phyloP scores from a whole-genome alignment of 129 eudicot species.

The Dittrichia graveolens region DNA sequence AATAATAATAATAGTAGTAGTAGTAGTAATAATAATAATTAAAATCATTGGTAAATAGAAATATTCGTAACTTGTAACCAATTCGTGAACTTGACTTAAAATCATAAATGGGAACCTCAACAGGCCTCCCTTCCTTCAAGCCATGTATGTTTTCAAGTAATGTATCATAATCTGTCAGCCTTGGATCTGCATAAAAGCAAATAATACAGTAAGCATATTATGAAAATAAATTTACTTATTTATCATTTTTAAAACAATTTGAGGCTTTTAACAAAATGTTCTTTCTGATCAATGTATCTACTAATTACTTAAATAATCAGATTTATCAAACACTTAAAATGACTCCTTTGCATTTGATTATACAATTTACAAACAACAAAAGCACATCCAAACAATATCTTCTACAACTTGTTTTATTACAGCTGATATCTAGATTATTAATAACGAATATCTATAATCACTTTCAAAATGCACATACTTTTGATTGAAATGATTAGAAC shows the following conservation, averaged over 20 bases:
- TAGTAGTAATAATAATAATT: neutral
- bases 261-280: neutral
- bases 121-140: constrained; percentile 77
- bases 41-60: neutral
- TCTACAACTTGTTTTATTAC: too few relatives aligned
- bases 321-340: neutral
- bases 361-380: neutral
- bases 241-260: neutral
- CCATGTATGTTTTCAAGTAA: constrained; percentile 85
- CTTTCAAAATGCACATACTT: neutral
- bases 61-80: constrained; percentile 75
- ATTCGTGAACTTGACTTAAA: constrained; percentile 89
- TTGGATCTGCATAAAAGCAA: constrained; percentile 69
- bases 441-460: neutral
- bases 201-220: too few relatives aligned
- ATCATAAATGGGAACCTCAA: constrained; percentile 91
- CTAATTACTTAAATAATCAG: neutral
- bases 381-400: neutral
- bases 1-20: neutral
- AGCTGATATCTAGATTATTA: neutral
- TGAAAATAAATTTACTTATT: constrained; percentile 1
- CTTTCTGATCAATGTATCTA: neutral
- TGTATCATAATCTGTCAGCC: constrained; percentile 93
- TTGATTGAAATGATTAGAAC: too few relatives aligned
- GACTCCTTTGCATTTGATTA: too few relatives aligned